These are phyloP conservation scores for Inosperma sp. DNA, from an alignment of 768 basidiomycete species.

Conservation along the genomic window DNA sequence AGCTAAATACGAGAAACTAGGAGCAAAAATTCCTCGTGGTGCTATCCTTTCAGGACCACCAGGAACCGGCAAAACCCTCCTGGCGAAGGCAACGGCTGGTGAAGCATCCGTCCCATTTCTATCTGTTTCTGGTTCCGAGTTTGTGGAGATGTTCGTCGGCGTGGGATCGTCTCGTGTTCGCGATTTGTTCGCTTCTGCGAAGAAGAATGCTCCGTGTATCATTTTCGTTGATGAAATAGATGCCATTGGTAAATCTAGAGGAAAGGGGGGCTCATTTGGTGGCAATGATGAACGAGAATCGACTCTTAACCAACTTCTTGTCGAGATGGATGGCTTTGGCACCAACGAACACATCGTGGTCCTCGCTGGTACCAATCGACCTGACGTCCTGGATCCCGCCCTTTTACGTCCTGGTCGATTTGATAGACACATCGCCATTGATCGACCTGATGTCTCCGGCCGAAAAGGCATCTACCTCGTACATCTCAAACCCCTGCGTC, in stretches of 20 bases:
- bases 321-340: constrained; percentile 99
- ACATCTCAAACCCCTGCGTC: constrained; percentile 79
- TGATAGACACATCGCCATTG: constrained; percentile 94
- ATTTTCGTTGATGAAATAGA: constrained; percentile 99
- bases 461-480: constrained; percentile 92
- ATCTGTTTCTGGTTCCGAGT: constrained; percentile 97
- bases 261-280: constrained; percentile 66
- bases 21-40: constrained; percentile 95
- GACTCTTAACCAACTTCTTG: constrained; percentile 94
- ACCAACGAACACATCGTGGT: constrained; percentile 97
- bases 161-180: constrained; percentile 96
- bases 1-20: constrained; percentile 87
- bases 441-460: constrained; percentile 90
- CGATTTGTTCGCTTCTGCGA: constrained; percentile 95
- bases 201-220: constrained; percentile 97
- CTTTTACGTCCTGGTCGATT: constrained; percentile 97
- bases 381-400: constrained; percentile 93
- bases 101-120: constrained; percentile 98
- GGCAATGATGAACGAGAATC: constrained; percentile 98
- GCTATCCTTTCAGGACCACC: constrained; percentile 95
- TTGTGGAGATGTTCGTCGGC: constrained; percentile 99
- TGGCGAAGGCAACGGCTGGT: constrained; percentile 98
- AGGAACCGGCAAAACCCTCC: constrained; percentile 95
- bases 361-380: constrained; percentile 93
- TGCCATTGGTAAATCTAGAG: constrained; percentile 94